Conservation (phyloP, 2,329 filamentous ascomycete genomes). For the Xylaria polymorpha region DNA sequence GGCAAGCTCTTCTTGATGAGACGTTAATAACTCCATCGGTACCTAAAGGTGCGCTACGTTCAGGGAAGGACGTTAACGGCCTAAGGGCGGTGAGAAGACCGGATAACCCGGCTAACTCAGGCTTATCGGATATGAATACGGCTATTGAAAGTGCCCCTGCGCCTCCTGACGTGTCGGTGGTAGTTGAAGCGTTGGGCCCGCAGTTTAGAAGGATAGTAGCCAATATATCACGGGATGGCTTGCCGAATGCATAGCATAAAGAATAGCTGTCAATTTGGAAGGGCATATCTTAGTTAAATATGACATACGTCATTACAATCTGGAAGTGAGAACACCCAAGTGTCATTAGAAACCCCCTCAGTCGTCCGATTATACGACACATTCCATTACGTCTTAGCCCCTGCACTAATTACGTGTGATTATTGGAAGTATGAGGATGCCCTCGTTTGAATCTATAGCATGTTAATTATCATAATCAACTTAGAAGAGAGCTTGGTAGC, state of each 20-base stretch:
- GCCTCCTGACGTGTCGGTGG: constrained; percentile 55
- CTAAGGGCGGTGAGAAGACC: constrained; percentile 58
- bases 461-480: constrained; percentile 4
- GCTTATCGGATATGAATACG: constrained; percentile 40
- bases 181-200: constrained; percentile 41
- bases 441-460: constrained; percentile 5
- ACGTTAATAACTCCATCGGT: constrained; percentile 73
- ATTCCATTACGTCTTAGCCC: background rate
- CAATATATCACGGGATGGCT: constrained; percentile 36
- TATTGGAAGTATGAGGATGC: background rate
- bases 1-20: constrained; percentile 77
- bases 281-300: constrained; percentile 12
- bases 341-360: background rate
- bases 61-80: constrained; percentile 64
- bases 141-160: constrained; percentile 49
- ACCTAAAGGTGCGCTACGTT: constrained; percentile 63
- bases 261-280: constrained; percentile 3
- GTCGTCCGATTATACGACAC: background rate
- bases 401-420: background rate
- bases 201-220: constrained; percentile 44
- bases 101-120: constrained; percentile 49
- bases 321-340: constrained; percentile 8
- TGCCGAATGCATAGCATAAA: constrained; percentile 24
- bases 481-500: background rate
- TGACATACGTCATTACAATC: constrained; percentile 11